These are phyloP conservation scores for Wickerhamomyces bovis DNA, from an alignment of 805 yeast genomes.

Conservation along the genomic window DNA sequence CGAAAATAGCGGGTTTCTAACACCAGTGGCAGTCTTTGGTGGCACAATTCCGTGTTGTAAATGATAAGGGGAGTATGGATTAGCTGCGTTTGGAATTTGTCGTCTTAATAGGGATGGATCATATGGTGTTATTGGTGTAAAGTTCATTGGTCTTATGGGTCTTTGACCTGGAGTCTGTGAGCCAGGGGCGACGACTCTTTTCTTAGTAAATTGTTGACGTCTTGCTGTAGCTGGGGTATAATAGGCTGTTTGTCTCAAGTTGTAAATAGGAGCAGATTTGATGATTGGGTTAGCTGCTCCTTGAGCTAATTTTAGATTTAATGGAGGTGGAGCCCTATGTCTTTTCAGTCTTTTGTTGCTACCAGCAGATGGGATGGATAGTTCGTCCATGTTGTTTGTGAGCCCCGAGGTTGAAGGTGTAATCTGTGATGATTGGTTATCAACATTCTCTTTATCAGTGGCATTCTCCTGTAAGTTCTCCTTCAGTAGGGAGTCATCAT, in stretches of 20 bases:
- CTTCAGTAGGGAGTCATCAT: conserved; percentile 1
- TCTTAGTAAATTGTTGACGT: conserved; percentile 9
- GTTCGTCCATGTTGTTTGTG: conserved; percentile 11
- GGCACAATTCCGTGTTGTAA: neutral
- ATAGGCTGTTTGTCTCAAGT: conserved; percentile 8
- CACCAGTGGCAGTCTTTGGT: conserved; percentile 20
- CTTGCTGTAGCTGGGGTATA: conserved; percentile 13
- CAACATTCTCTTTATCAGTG: neutral
- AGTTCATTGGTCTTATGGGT: neutral
- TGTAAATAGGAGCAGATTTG: conserved; percentile 29
- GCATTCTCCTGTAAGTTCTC: neutral
- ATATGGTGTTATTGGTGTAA: conserved; percentile 12
- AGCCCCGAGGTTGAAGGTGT: conserved; percentile 14
- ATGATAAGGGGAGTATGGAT: conserved; percentile 8
- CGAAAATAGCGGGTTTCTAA: conserved; percentile 10
- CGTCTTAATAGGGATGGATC: conserved; percentile 6
- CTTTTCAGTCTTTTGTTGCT: conserved; percentile 24
- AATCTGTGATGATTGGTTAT: neutral
- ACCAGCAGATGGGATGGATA: conserved; percentile 18
- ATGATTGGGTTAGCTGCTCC: conserved; percentile 21
- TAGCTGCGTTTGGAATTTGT: conserved; percentile 9
- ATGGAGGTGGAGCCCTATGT: conserved; percentile 26
- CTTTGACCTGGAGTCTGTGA: neutral
- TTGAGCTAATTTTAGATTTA: conserved; percentile 16
- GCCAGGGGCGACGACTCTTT: neutral